phyloP scores from a whole-genome alignment of 768 basidiomycete species.

The Gymnopilus dilepis region DNA sequence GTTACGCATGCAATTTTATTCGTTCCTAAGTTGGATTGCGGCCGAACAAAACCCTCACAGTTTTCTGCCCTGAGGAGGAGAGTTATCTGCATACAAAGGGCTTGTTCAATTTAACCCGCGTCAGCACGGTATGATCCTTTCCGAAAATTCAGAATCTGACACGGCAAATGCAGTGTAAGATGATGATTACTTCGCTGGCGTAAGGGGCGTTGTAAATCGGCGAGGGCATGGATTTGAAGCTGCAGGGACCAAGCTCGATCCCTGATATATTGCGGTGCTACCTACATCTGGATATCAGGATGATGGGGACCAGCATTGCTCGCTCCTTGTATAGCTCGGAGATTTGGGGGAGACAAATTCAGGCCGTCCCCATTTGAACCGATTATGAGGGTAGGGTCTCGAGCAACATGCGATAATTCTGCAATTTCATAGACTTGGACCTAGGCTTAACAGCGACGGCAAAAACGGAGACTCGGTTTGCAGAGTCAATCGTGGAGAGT shows the following conservation, averaged over 20 bases:
- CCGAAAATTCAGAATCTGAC: background rate
- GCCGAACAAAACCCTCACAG: no score
- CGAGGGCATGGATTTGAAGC: no score
- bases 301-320: background rate
- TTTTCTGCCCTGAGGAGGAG: no score
- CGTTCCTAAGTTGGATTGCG: no score
- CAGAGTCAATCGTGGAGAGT: constrained; percentile 37
- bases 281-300: background rate
- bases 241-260: no score
- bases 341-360: background rate
- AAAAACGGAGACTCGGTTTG: constrained; percentile 47
- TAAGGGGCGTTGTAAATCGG: background rate
- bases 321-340: background rate
- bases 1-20: background rate
- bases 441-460: constrained; percentile 38
- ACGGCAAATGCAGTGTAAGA: background rate
- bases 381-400: background rate
- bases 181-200: background rate
- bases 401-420: background rate
- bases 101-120: background rate
- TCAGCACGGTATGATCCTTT: background rate
- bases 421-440: constrained; percentile 6
- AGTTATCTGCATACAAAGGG: no score
- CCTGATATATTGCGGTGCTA: background rate
- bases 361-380: background rate